A percentile compares a stretch with the other conserved stretches of the same genome.
phyloP scores from a whole-genome alignment of 192 early-diverging fungal genomes.

The Thamnidium elegans region DNA sequence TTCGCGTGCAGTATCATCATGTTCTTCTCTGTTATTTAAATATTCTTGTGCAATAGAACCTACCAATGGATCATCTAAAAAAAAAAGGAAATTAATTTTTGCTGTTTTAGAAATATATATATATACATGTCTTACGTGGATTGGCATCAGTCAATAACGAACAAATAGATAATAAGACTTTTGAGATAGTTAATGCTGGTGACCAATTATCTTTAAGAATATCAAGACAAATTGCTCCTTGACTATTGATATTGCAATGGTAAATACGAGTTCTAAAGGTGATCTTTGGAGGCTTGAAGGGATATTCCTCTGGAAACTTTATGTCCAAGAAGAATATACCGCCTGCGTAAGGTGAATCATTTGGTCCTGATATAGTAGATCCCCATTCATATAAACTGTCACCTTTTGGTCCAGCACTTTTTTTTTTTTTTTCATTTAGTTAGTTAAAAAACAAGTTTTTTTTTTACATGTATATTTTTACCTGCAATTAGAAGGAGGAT shows the following conservation, averaged over 20 bases:
- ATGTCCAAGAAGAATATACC: conserved; percentile 96
- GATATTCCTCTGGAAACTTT: conserved; percentile 88
- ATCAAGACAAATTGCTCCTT: conserved; percentile 90
- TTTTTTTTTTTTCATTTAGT: background rate
- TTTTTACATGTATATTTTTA: no score
- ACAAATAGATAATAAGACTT: conserved; percentile 91
- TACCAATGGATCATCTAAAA: conserved; percentile 87
- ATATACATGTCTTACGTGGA: conserved; percentile 61
- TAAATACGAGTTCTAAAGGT: conserved; percentile 92
- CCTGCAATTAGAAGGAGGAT: conserved; percentile 93
- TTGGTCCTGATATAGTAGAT: conserved; percentile 88
- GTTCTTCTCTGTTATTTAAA: conserved; percentile 77
- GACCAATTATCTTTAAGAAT: conserved; percentile 98
- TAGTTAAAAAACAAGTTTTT: background rate
- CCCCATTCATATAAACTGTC: conserved; percentile 97
- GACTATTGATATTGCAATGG: conserved; percentile 94
- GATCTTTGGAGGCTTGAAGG: conserved; percentile 94
- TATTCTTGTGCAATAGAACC: conserved; percentile 89
- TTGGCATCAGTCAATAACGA: conserved; percentile 91
- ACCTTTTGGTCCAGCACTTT: conserved; percentile 91
- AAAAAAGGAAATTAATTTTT: background rate
- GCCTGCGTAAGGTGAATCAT: conserved; percentile 83
- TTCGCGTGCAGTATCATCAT: conserved; percentile 85
- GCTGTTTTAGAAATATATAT: no score
- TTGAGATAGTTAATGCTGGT: conserved; percentile 93